Base-by-base conservation (phyloP, 306 rosid species). In the Sicyos edulis region DNA sequence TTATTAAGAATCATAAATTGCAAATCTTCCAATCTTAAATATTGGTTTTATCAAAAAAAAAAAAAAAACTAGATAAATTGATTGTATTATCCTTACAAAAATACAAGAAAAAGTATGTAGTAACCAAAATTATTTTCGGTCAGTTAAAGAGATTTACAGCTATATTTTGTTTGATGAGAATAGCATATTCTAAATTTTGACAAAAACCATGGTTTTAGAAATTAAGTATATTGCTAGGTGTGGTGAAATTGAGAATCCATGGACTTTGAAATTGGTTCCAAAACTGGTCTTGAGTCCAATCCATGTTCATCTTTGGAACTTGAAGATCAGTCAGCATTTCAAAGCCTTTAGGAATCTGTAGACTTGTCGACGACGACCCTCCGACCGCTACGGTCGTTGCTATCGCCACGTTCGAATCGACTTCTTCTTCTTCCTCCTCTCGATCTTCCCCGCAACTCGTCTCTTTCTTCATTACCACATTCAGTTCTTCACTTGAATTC, bases 261-360 rank as follows among this genome's bases (percentile, higher is more conserved):
- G 98, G 98, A 29, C 98, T 90, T 13, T 75, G 85, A 54, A 92
- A 70, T 10, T 86, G 92, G 49, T 87, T 78, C 92, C 96, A 92
- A 66, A 83, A 81, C 6, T 78, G 75, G 78, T 90, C 96, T 76
- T 88, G 96, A 26, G 82, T 82, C 96, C 98, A 92, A 12, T 87
- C 96, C 54, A 80, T 22, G 75, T 14, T 68, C 54, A 54, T 8
- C 40, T 74, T 76, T 4, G 96, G 98, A 9, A 92, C 71, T 19
- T 86, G 88, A 4, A 92, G 79, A 58, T 90, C 96, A 0, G 89
- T 85, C 34, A 90, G 69, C 19, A 70, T 83, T 21, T 79, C 77
- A 50, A 78, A 83, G 26, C 86, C 86, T 0, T 64, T 45, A 4
- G 85, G 87, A 26, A 82, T 19, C 17, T 87, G 86, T 37, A 83